Base-by-base conservation (phyloP, 2,329 filamentous ascomycete genomes). In the Colletotrichum incanum region DNA sequence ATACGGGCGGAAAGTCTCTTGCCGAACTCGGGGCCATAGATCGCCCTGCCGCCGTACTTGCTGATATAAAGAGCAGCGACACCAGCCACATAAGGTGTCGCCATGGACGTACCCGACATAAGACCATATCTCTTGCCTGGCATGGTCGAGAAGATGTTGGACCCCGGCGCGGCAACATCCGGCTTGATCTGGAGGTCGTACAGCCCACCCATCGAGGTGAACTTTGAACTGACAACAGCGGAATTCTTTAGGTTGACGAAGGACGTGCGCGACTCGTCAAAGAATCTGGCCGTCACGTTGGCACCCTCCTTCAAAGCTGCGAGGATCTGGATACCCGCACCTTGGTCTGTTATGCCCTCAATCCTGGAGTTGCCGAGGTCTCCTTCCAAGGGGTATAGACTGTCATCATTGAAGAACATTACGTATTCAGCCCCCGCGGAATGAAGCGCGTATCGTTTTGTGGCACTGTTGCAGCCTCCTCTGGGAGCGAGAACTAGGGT, bases 91-190 rank as follows among this genome's bases (percentile, higher is more conserved):
- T 88, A 88, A 0, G 88, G 88, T 6, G 85, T 85, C 0, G 88
- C 85, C 88, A 90, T 90, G 0, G 86, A 89, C 0, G 89, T 90
- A 55, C 88, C 88, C 55, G 83, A 86, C 65, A 86, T 79, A 8
- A 86, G 79, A 18, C 82, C 82, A 73, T 87, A 90, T 12, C 71
- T 74, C 31, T 80, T 79, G 31, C 84, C 78, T 1, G 84, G 81
- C 55, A 84, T 85, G 2, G 87, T 89, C 54, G 85, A 88, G 65
- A 87, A 80, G 58, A 90, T 87, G 39, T 84, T 79, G 61, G 83
- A 84, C 16, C 87, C 87, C 1, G 87, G 86, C 0, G 85, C 84
- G 18, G 84, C 83, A 60, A 89, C 79, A 59, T 89, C 84, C 5
- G 87, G 86, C 74, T 87, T 88, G 64, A 88, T 79, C 37, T 84